Evolutionary conservation across 2,329 filamentous ascomycete species (phyloP).

Genomic region (Diplocarpon rosae): DNA sequence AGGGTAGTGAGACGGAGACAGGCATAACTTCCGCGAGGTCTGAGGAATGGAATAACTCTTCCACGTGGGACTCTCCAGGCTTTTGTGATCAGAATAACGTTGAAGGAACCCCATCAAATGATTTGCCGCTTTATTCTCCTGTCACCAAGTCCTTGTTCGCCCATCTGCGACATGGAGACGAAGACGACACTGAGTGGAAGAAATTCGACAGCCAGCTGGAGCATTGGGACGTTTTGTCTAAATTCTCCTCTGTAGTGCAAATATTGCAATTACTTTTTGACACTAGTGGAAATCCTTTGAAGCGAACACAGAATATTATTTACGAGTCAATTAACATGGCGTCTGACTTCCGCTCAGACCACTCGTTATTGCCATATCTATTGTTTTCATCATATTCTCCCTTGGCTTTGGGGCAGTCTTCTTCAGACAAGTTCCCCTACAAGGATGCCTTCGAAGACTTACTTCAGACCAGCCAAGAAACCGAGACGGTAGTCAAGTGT

Average conservation of each 20-base stretch:
- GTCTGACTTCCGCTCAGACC: slow-evolving; percentile 10
- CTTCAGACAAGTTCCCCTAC: slow-evolving; percentile 17
- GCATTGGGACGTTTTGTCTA: background rate
- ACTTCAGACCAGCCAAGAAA: slow-evolving; percentile 13
- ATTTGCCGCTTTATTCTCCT: slow-evolving; percentile 23
- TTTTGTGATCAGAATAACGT: background rate
- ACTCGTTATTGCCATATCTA: slow-evolving; percentile 26
- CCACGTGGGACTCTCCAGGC: background rate
- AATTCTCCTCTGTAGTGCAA: background rate
- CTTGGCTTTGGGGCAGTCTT: slow-evolving; percentile 11
- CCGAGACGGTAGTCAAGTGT: background rate
- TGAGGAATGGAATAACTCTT: background rate
- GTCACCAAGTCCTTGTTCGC: slow-evolving; percentile 18
- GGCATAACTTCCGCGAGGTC: background rate
- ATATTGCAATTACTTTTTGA: slow-evolving; percentile 1
- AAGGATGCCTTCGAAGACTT: slow-evolving; percentile 26
- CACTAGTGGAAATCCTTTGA: slow-evolving; percentile 5
- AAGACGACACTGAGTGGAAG: slow-evolving; percentile 51
- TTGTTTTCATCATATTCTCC: slow-evolving; percentile 27
- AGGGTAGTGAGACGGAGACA: background rate
- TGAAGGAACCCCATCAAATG: background rate
- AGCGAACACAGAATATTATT: slow-evolving; percentile 9
- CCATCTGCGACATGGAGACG: slow-evolving; percentile 7
- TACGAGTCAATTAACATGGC: slow-evolving; percentile 16
- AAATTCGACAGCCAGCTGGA: background rate